These are phyloP conservation scores for Paramecium pentaurelia DNA, from an alignment of 73 alveolate genomes.

Conservation along the genomic window DNA sequence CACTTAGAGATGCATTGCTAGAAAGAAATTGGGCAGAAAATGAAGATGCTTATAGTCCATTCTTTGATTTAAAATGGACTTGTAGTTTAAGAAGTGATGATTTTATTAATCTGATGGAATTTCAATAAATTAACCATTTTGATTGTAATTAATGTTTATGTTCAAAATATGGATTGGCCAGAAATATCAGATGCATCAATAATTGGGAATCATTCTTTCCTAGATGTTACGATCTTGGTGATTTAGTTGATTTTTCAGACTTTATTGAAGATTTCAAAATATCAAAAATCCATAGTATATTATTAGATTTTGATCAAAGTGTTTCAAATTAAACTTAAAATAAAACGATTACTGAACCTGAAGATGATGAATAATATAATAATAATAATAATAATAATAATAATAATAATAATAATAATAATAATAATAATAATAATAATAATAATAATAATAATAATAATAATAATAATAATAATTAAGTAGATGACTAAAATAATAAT, in stretches of 20 bases:
- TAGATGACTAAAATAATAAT: neutral
- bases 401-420: neutral
- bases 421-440: neutral
- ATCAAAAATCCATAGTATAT: constrained; percentile 13
- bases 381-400: neutral
- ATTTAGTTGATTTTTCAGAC: constrained; percentile 78
- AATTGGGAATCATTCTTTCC: constrained; percentile 81
- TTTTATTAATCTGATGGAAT: constrained; percentile 66
- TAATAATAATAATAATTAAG: neutral
- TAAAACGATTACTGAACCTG: neutral
- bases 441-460: too few relatives aligned
- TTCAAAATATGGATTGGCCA: constrained; percentile 74
- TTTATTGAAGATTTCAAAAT: constrained; percentile 80
- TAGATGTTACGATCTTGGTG: constrained; percentile 82
- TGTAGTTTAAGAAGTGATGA: constrained; percentile 73
- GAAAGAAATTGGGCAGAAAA: constrained; percentile 87
- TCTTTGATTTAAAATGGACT: constrained; percentile 78
- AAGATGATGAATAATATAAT: neutral
- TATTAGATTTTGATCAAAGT: neutral
- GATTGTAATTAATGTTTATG: constrained; percentile 80
- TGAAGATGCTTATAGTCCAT: constrained; percentile 74
- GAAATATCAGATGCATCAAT: constrained; percentile 73
- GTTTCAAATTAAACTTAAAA: neutral
- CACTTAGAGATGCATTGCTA: constrained; percentile 68
- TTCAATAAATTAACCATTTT: constrained; percentile 81